Evolutionary conservation across 495 filamentous ascomycete species (phyloP), one percentile per base, ranked within the genome.

Genomic region (Coniosporium apollinis): DNA sequence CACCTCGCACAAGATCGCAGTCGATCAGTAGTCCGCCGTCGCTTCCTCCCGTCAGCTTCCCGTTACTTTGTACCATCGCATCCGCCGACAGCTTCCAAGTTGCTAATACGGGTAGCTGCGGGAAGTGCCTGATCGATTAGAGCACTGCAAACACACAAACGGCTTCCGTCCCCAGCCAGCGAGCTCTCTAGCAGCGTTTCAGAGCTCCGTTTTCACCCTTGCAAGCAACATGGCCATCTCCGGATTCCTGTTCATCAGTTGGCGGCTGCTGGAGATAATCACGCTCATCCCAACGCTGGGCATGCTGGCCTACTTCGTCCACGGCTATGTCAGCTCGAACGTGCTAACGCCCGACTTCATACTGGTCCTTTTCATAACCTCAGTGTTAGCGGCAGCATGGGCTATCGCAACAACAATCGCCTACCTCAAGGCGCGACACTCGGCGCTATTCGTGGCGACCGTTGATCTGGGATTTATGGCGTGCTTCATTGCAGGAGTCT

Each of bases 361-460:
- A 58, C 74, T 94, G 16, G 66, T 91, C 40, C 74, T 94, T 44
- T 94, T 94, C 72, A 93, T 94, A 59, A 74, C 80, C 51, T 77
- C 76, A 26, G 75, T 82, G 2, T 68, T 94, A 30, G 85, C 69
- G 10, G 62, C 70, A 20, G 81, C 74, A 49, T 94, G 84, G 84
- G 65, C 70, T 26, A 46, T 91, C 53, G 74, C 70, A 54, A 94
- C 85, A 3, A 59, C 92, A 9, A 76, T 94, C 66, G 67, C 69
- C 41, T 83, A 84, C 61, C 69, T 75, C 47, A 76, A 79, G 21
- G 74, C 77, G 26, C 63, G 66, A 19, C 60, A 70, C 55, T 81
- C 82, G 46, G 72, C 77, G 26, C 54, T 60, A 44, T 87, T 92
- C 67, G 78, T 91, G 39, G 60, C 72, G 16, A 62, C 87, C 47